Base-by-base conservation (phyloP, 352 stramenopile genomes). In the Pythium plurisporium region DNA sequence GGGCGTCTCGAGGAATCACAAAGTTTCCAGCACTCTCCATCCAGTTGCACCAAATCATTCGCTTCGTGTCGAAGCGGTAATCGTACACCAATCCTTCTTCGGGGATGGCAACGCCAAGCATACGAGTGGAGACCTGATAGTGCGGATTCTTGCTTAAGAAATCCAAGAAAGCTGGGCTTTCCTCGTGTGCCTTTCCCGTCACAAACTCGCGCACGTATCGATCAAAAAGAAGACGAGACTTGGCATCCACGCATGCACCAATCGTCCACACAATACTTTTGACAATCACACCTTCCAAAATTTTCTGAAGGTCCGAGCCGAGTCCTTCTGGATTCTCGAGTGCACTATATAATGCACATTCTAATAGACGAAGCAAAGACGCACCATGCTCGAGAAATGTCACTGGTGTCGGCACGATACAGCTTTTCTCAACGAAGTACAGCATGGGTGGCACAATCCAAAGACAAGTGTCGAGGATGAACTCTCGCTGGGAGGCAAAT, bases 401-500 rank as follows among this genome's bases (percentile, higher is more conserved):
- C 47, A 96, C 87, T 0, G 87, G 70, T 2, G 82, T 96, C 10
- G 87, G 93, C 2, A 93, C 75, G 9, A 83, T 68, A 48, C 80
- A 94, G 70, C 73, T 76, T 57, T 97, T 97, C 29, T 95, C 86
- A 10, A 98, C 86, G 55, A 97, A 98, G 57, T 94, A 97, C 14
- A 96, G 74, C 59, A 95, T 76, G 0, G 92, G 82, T 2, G 89
- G 88, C 45, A 97, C 89, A 36, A 97, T 73, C 86, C 91, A 97
- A 14, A 88, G 76, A 61, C 97, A 95, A 0, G 93, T 78, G 30
- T 89, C 79, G 15, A 89, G 63, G 3, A 96, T 64, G 56, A 82
- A 83, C 25, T 66, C 65, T 0, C 41, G 45, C 17, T 89, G 67
- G 0, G 63, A 45, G 0, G 47, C 57, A 26, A 86, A 76, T 11